Evolutionary conservation across 108 stramenopile genomes (phyloP).

Genomic region (Aurantiochytrium sp.): DNA sequence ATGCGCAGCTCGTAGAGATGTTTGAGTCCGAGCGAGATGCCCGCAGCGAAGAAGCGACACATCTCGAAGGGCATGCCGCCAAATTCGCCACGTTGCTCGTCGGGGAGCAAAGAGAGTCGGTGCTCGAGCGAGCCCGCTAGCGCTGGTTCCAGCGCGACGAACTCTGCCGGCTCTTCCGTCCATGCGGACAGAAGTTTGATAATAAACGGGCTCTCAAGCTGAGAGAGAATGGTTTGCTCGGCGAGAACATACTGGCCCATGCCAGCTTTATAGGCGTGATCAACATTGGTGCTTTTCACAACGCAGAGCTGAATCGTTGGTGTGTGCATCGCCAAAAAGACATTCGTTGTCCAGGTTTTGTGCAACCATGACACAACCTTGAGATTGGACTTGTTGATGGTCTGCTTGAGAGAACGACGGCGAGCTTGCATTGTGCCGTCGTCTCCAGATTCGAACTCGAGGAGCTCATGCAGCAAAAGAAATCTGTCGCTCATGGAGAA

Average conservation of each 20-base stretch:
- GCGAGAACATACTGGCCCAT: background rate
- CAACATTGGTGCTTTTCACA: background rate
- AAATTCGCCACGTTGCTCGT: background rate
- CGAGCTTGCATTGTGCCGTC: background rate
- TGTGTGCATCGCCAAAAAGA: background rate
- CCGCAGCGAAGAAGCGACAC: background rate
- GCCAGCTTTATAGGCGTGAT: background rate
- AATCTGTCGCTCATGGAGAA: background rate
- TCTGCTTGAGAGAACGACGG: background rate
- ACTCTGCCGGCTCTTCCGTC: background rate
- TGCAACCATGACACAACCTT: background rate
- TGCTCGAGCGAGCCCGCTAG: background rate
- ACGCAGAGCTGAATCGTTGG: slow-evolving; percentile 3
- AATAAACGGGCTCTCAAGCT: background rate
- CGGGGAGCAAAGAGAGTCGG: background rate
- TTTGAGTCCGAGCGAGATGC: background rate
- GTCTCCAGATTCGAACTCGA: background rate
- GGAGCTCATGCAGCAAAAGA: background rate
- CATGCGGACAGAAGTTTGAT: background rate
- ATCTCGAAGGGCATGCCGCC: background rate
- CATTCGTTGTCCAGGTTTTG: background rate
- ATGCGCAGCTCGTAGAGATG: background rate
- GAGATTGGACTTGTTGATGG: background rate
- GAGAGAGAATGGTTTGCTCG: background rate
- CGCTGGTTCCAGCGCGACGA: background rate